Conservation (phyloP, 2,329 filamentous ascomycete species). For the Hymenoscyphus salicellus region DNA sequence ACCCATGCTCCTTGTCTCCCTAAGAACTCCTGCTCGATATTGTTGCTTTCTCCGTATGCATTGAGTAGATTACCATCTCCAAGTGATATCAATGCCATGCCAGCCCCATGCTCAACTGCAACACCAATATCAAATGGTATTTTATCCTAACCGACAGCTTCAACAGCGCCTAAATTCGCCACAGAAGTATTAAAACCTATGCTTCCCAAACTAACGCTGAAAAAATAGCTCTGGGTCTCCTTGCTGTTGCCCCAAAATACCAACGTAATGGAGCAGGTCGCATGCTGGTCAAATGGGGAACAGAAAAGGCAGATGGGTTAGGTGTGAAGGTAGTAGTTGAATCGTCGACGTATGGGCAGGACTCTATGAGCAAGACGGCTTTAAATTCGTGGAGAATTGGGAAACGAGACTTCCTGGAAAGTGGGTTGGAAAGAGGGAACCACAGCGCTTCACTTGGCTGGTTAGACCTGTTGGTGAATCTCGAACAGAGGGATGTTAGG, state of each 20-base stretch:
- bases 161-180: too few relatives aligned
- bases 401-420: constrained; percentile 6
- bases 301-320: constrained; percentile 28
- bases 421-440: constrained; percentile 1
- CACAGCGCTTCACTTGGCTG: not conserved
- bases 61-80: too few relatives aligned
- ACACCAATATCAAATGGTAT: too few relatives aligned
- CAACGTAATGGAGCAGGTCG: constrained; percentile 29
- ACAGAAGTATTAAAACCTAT: too few relatives aligned
- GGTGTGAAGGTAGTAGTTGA: constrained; percentile 31
- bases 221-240: constrained; percentile 26
- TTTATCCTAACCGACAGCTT: too few relatives aligned
- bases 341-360: constrained; percentile 19
- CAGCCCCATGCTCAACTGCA: too few relatives aligned
- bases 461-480: not conserved
- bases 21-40: too few relatives aligned
- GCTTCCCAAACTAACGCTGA: too few relatives aligned
- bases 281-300: constrained; percentile 32
- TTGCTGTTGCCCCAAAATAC: constrained; percentile 31
- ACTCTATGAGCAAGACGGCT: constrained; percentile 30
- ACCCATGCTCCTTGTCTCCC: too few relatives aligned
- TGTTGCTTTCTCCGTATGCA: too few relatives aligned
- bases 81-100: too few relatives aligned
- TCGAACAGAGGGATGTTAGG: too few relatives aligned
- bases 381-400: constrained; percentile 7